These are phyloP conservation scores for Fusarium poae DNA, from an alignment of 2,329 filamentous ascomycete genomes.

Conservation along the genomic window DNA sequence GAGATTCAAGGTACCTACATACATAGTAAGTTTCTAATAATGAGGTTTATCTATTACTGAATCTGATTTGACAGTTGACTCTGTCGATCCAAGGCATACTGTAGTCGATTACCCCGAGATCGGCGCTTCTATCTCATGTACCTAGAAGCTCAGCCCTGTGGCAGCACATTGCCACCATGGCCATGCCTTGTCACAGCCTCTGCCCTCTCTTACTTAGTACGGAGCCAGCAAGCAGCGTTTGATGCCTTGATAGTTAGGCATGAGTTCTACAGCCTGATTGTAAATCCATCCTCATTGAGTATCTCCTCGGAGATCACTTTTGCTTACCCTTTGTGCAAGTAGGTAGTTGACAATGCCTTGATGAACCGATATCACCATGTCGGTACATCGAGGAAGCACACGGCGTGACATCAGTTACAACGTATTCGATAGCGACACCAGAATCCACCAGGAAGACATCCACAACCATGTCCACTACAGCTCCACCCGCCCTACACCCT, in stretches of 20 bases:
- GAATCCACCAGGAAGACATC: conserved; percentile 5
- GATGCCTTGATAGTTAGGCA: background rate
- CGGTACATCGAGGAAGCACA: background rate
- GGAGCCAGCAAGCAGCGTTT: background rate
- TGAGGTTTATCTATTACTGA: background rate
- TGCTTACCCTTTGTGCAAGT: background rate
- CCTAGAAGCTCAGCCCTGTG: conserved; percentile 30
- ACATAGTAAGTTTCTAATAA: conserved; percentile 1
- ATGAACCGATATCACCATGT: background rate
- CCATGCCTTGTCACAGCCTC: conserved; percentile 7
- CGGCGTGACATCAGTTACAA: background rate
- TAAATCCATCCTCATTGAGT: background rate
- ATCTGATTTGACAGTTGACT: conserved; percentile 8
- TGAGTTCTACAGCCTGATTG: background rate
- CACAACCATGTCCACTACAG: conserved; percentile 10
- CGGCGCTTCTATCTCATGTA: conserved; percentile 8
- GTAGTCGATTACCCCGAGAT: conserved; percentile 11
- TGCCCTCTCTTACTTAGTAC: background rate
- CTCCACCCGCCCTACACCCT: conserved; percentile 5
- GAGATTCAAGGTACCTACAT: conserved; percentile 2
- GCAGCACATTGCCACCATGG: conserved; percentile 6
- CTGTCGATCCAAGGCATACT: conserved; percentile 21
- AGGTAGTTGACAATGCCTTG: background rate
- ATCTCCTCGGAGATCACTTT: background rate
- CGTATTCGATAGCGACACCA: background rate